Evolutionary conservation across 495 filamentous ascomycete genomes (phyloP).

Genomic region (Neurospora sp.): DNA sequence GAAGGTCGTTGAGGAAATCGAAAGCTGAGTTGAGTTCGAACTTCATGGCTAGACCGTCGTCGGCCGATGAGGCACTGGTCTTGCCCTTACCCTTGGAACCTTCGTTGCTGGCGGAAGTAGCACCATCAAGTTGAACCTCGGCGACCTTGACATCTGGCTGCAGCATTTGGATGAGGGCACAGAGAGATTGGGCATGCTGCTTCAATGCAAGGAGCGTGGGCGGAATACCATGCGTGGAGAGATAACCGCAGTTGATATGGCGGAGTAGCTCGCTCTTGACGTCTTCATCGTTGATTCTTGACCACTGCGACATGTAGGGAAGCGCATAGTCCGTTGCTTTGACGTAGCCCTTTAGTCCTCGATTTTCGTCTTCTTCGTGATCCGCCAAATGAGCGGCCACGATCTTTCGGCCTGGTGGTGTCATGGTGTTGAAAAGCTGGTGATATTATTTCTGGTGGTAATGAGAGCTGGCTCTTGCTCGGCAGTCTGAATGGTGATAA

Average conservation of each 20-base stretch:
- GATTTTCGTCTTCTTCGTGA: conserved; percentile 18
- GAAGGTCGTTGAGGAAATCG: conserved; percentile 41
- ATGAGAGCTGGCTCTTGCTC: not conserved
- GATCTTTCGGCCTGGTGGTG: not conserved
- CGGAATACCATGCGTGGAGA: conserved; percentile 33
- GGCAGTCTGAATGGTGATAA: not conserved
- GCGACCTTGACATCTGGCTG: conserved; percentile 20
- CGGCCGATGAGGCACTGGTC: conserved; percentile 9
- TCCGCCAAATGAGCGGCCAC: conserved; percentile 18
- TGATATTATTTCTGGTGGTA: conserved; percentile 35
- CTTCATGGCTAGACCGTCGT: conserved; percentile 5
- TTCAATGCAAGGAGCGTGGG: conserved; percentile 44
- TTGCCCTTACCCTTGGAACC: not conserved
- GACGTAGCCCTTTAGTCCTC: conserved; percentile 19
- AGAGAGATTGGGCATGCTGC: conserved; percentile 44
- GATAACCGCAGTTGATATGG: conserved; percentile 41
- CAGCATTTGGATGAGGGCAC: conserved; percentile 36
- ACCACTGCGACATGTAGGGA: conserved; percentile 22
- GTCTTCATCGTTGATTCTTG: conserved; percentile 11
- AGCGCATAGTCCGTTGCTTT: conserved; percentile 23
- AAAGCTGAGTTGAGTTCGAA: conserved; percentile 30
- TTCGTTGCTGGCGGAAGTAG: not conserved
- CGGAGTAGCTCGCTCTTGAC: conserved; percentile 19
- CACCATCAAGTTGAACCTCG: conserved; percentile 16
- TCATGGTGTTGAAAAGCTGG: conserved; percentile 7